A percentile compares a stretch with the other conserved stretches of the same genome.
phyloP scores from a whole-genome alignment of 163 green algal genomes.

The Scenedesmus sp. region DNA sequence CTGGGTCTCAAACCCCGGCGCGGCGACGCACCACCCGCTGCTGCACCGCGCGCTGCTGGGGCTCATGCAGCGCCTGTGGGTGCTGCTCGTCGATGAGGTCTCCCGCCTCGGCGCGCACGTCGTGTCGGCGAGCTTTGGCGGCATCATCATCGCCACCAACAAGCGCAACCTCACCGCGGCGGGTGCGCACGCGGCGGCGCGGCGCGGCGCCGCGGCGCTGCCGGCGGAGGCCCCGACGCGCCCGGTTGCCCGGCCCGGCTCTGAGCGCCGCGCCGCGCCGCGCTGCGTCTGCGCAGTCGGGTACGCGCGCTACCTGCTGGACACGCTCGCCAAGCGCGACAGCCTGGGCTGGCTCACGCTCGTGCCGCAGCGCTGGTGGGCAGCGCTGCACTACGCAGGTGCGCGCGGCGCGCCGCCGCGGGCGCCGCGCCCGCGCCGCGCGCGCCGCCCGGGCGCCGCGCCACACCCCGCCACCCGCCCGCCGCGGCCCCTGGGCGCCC shows the following conservation, averaged over 20 bases:
- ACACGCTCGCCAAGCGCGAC: constrained; percentile 74
- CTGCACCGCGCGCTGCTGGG: constrained; percentile 67
- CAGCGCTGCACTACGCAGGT: constrained; percentile 87
- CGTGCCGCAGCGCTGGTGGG: constrained; percentile 71
- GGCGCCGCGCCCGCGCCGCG: too few species aligned
- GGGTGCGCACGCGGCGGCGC: constrained; percentile 8
- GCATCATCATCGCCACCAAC: constrained; percentile 87
- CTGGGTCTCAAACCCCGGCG: constrained; percentile 80
- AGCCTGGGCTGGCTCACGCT: constrained; percentile 86
- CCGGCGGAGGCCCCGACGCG: too few species aligned
- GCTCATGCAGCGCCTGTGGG: constrained; percentile 81
- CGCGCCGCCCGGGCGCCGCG: too few species aligned
- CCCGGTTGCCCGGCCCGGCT: too few species aligned
- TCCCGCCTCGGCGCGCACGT: constrained; percentile 73
- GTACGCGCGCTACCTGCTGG: constrained; percentile 84
- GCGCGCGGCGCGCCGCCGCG: too few species aligned
- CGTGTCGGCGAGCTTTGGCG: constrained; percentile 71
- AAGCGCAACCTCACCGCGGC: constrained; percentile 79
- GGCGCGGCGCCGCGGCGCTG: too few species aligned
- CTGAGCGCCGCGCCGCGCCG: not conserved
- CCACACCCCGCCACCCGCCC: too few species aligned
- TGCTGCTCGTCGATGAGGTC: constrained; percentile 84
- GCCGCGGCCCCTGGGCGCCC: too few species aligned
- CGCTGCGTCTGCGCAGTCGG: constrained; percentile 41
- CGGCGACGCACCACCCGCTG: constrained; percentile 62